Conservation (phyloP, 495 filamentous ascomycete species). For the Darksidea phi region DNA sequence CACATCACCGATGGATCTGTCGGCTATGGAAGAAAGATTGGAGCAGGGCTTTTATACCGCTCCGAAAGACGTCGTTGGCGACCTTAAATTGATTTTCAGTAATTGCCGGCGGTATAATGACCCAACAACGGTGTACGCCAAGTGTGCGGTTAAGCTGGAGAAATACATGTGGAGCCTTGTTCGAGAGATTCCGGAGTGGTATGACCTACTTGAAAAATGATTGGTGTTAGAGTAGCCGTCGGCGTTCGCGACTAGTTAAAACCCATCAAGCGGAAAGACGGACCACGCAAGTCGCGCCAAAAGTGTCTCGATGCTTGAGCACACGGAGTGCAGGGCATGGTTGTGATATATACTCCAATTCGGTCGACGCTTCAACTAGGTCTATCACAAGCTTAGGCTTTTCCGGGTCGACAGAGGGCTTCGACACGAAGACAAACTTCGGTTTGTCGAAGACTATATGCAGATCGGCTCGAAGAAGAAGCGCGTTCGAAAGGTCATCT, state of each 20-base stretch:
- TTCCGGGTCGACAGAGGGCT: too few species aligned
- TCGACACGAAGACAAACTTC: too few species aligned
- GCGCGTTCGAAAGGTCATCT: too few species aligned
- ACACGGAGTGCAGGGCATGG: too few species aligned
- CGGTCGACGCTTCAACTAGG: too few species aligned
- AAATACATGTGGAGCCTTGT: constrained; percentile 94
- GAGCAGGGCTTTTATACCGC: constrained; percentile 86
- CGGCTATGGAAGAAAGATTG: constrained; percentile 88
- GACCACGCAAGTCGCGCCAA: too few species aligned
- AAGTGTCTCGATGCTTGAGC: too few species aligned
- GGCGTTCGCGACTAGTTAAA: constrained; percentile 6
- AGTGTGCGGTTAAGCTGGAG: constrained; percentile 89
- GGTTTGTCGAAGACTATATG: too few species aligned
- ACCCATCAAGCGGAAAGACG: too few species aligned
- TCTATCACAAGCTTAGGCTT: too few species aligned
- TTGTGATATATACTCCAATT: too few species aligned
- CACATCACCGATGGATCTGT: constrained; percentile 91
- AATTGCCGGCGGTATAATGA: constrained; percentile 95
- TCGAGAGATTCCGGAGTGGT: constrained; percentile 87
- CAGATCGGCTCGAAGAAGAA: too few species aligned
- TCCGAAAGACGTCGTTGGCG: constrained; percentile 86
- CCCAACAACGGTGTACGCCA: constrained; percentile 87
- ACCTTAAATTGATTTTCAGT: constrained; percentile 83
- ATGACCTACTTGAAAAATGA: constrained; percentile 1
- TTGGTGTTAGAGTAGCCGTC: neutral